Evolutionary conservation across 2,329 filamentous ascomycete genomes (phyloP).

Genomic region (Colletotrichum shisoi): DNA sequence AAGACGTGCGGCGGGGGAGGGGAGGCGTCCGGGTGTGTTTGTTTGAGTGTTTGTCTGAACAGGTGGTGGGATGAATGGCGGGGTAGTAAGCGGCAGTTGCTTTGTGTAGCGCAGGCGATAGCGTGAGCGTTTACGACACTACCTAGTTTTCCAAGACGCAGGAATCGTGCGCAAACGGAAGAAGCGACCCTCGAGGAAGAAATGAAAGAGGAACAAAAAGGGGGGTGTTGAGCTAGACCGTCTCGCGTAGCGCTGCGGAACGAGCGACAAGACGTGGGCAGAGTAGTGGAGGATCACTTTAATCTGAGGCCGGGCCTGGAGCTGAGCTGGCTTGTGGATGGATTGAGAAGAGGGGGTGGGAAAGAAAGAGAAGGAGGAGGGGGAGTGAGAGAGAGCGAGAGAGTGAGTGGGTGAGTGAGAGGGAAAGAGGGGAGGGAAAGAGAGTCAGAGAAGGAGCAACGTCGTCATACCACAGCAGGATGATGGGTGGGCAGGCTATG

Average conservation of each 20-base stretch:
- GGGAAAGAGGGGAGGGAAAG: slow-evolving; percentile 15
- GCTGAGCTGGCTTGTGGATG: slow-evolving; percentile 23
- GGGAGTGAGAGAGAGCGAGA: no score
- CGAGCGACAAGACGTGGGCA: slow-evolving; percentile 16
- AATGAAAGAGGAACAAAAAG: slow-evolving; percentile 27
- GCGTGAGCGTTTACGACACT: slow-evolving; percentile 31
- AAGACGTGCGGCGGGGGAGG: slow-evolving; percentile 10
- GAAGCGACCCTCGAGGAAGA: slow-evolving; percentile 36
- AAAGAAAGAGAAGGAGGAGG: slow-evolving; percentile 1
- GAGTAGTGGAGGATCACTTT: slow-evolving; percentile 16
- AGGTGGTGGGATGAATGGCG: slow-evolving; percentile 37
- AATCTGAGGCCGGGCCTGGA: slow-evolving; percentile 26
- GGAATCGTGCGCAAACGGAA: slow-evolving; percentile 19
- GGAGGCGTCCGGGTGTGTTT: slow-evolving; percentile 15
- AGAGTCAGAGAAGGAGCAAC: slow-evolving; percentile 33
- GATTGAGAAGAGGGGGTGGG: slow-evolving; percentile 29
- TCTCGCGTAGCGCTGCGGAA: slow-evolving; percentile 16
- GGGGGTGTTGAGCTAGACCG: not conserved
- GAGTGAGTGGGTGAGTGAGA: not conserved
- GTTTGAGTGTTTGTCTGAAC: slow-evolving; percentile 23
- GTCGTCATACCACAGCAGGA: slow-evolving; percentile 39
- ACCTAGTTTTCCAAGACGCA: slow-evolving; percentile 9
- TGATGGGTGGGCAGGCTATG: not conserved
- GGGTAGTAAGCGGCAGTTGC: slow-evolving; percentile 31
- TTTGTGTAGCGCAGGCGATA: slow-evolving; percentile 28